Base-by-base conservation (phyloP, 2,329 filamentous ascomycete genomes). In the Onygenales sp. region DNA sequence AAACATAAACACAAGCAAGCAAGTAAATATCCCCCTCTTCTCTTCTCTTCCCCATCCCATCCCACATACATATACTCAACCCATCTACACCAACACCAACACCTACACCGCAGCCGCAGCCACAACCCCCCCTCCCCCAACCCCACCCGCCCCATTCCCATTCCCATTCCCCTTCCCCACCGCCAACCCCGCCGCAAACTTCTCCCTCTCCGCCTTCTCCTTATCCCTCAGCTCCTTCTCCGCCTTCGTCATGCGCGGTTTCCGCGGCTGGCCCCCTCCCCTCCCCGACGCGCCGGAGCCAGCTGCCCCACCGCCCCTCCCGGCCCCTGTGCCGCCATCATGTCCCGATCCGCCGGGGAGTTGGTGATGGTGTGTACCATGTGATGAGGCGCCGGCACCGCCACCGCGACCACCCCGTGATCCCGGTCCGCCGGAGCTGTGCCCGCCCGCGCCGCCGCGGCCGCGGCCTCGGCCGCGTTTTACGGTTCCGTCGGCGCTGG, bases 401-500 rank as follows among this genome's bases (percentile, higher is more conserved):
- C 43, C 51, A 17, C 42, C 42, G 42, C 42, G 42, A 44, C 42
- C 42, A n/a, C 42, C 42, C 9, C 42, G 42, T 4, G 37, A 40
- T 21, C 14, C 14, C n/a, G 44, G 14, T 21, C 14, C 31, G 36
- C 47, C 9, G 51, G 40, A 52, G 4, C 27, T 74, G 51, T 66
- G 61, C 14, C 74, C 70, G 42, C 74, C 72, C 42, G 75, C 72
- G 47, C 73, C 73, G 46, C 73, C 76, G 54, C 77, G 74, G 21
- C 78, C 79, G 43, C 78, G 75, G 13, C 78, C 81, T 51, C 80
- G 76, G 34, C 79, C 79, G 44, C 73, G 69, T 70, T 87, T 87
- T 54, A 86, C 82, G 48, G 83, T 83, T 31, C 85, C 87, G 63
- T 91, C 86, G 44, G 83, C 79, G 61, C 87, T 91, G 63, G 52